phyloP scores from a whole-genome alignment of 2,329 filamentous ascomycete species.

The Chaetoscypha palmicola region DNA sequence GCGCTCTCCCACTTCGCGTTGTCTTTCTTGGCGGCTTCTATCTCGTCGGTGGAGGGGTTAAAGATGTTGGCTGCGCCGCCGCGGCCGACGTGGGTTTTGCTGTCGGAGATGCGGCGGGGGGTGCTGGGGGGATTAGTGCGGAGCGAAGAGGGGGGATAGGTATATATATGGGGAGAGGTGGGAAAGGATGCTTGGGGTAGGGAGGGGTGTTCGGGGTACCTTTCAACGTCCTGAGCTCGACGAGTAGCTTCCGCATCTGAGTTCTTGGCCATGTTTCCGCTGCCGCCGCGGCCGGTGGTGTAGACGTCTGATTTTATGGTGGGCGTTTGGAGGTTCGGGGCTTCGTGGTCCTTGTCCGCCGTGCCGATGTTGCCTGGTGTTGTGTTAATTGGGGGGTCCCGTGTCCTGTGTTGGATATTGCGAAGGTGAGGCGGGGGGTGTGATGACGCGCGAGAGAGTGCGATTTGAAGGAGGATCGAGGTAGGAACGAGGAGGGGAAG shows the following conservation, averaged over 20 bases:
- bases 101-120: conserved; percentile 47
- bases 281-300: conserved; percentile 83
- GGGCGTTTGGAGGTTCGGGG: conserved; percentile 65
- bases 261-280: conserved; percentile 76
- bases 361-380: conserved; percentile 58
- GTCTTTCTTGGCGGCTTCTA: conserved; percentile 27
- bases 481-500: not conserved
- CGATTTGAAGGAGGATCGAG: not conserved
- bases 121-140: conserved; percentile 3
- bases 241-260: conserved; percentile 68
- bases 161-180: not conserved
- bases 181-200: conserved; percentile 24
- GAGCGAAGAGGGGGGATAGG: not conserved
- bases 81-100: conserved; percentile 60
- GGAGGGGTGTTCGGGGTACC: conserved; percentile 40
- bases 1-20: conserved; percentile 25
- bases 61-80: conserved; percentile 70
- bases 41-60: conserved; percentile 36
- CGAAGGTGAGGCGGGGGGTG: not conserved
- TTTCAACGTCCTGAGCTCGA: conserved; percentile 73
- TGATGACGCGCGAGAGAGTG: not conserved
- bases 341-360: conserved; percentile 38
- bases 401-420: not conserved
- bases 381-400: not conserved
- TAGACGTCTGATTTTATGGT: conserved; percentile 76